A percentile compares a stretch with the other conserved stretches of the same genome.
Conservation (phyloP, 768 basidiomycete genomes). For the Kondoa malvinella region DNA sequence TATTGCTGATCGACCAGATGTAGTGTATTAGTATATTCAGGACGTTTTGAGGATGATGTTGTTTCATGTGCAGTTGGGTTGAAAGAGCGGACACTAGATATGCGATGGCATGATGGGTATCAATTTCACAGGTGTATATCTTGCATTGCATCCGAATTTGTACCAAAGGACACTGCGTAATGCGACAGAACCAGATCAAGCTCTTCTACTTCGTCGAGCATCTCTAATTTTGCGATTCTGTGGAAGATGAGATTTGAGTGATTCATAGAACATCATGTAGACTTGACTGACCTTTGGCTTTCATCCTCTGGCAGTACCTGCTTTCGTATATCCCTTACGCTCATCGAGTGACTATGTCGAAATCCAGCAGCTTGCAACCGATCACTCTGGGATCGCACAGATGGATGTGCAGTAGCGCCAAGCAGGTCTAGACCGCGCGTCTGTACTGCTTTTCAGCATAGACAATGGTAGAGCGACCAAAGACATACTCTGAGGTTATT, state of each 20-base stretch:
- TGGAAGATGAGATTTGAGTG: neutral
- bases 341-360: conserved; percentile 41
- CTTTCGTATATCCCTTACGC: conserved; percentile 51
- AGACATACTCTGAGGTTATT: conserved; percentile 60
- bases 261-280: neutral
- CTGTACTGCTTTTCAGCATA: conserved; percentile 32
- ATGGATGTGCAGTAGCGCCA: conserved; percentile 49
- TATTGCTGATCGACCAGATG: neutral
- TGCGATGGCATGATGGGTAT: no score
- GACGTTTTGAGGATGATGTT: no score
- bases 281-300: conserved; percentile 25
- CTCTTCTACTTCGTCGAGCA: conserved; percentile 88
- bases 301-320: conserved; percentile 28
- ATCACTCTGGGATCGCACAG: conserved; percentile 40
- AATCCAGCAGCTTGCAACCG: conserved; percentile 51
- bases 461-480: neutral
- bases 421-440: conserved; percentile 55
- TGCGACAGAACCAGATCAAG: conserved; percentile 74
- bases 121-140: neutral
- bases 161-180: conserved; percentile 70
- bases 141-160: neutral
- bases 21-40: neutral
- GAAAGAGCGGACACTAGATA: no score
- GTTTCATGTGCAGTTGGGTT: no score
- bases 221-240: conserved; percentile 64